Percentiles rank a stretch among this genome's conserved stretches.
These are phyloP conservation scores for Vigna nakashimae DNA, from an alignment of 306 rosid species.

Conservation along the genomic window DNA sequence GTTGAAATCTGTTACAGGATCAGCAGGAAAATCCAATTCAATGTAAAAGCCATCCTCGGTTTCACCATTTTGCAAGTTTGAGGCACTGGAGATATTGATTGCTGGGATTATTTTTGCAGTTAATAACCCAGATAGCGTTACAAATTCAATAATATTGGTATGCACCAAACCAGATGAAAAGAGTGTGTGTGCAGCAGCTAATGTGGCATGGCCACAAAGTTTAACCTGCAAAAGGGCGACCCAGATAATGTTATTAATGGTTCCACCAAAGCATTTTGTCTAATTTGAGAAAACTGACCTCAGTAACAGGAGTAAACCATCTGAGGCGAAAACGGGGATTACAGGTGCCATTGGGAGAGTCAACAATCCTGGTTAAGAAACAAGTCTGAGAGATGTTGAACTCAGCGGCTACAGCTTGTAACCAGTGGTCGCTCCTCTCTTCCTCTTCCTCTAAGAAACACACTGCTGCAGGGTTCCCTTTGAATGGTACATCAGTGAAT, in stretches of 20 bases:
- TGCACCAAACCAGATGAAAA: no score
- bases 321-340: conserved; percentile 68
- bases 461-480: conserved; percentile 78
- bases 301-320: conserved; percentile 81
- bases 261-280: not conserved
- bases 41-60: not conserved
- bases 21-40: not conserved
- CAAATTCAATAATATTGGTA: not conserved
- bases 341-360: not conserved
- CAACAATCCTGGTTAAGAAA: conserved; percentile 49
- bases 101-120: not conserved
- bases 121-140: not conserved
- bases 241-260: not conserved
- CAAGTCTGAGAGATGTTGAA: conserved; percentile 61
- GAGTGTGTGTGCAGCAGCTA: not conserved
- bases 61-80: not conserved
- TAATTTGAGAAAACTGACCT: conserved; percentile 44
- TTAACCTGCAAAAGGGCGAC: not conserved
- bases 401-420: conserved; percentile 65
- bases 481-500: conserved; percentile 69
- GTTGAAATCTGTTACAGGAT: not conserved
- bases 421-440: conserved; percentile 62
- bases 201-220: not conserved
- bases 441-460: conserved; percentile 65
- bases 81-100: not conserved